These are phyloP conservation scores for Sapria himalayana DNA, from an alignment of 345 rosid genomes.

Conservation along the genomic window DNA sequence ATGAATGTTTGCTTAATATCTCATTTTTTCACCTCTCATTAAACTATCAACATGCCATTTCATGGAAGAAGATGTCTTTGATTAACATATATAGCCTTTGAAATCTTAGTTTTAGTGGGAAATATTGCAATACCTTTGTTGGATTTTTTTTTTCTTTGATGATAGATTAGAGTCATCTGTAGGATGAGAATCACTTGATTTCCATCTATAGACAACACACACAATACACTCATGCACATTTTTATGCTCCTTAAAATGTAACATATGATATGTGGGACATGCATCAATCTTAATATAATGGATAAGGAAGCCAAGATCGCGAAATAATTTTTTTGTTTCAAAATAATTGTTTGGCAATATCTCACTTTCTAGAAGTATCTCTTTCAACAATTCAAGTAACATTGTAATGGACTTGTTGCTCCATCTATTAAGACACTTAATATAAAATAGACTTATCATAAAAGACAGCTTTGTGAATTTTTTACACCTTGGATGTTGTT, in stretches of 20 bases:
- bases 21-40: neutral
- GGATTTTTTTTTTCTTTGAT: neutral
- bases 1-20: neutral
- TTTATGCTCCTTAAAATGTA: slow-evolving; percentile 3
- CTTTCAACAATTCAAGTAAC: slow-evolving; percentile 2
- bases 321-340: slow-evolving; percentile 1
- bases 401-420: slow-evolving; percentile 4
- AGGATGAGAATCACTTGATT: no score
- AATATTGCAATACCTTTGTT: slow-evolving; percentile 1
- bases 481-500: neutral
- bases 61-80: slow-evolving; percentile 1
- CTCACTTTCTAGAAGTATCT: neutral
- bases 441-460: neutral
- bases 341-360: neutral
- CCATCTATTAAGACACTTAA: slow-evolving; percentile 2
- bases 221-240: neutral
- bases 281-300: slow-evolving; percentile 8
- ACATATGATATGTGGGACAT: slow-evolving; percentile 1
- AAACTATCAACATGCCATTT: slow-evolving; percentile 3
- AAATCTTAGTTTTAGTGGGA: slow-evolving; percentile 2
- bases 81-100: slow-evolving; percentile 7
- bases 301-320: neutral
- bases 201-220: slow-evolving; percentile 2
- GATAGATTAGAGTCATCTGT: no score
- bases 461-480: neutral